Base-by-base conservation (phyloP, 176 grass and related monocot genomes). In the Panicum miliaceum region DNA sequence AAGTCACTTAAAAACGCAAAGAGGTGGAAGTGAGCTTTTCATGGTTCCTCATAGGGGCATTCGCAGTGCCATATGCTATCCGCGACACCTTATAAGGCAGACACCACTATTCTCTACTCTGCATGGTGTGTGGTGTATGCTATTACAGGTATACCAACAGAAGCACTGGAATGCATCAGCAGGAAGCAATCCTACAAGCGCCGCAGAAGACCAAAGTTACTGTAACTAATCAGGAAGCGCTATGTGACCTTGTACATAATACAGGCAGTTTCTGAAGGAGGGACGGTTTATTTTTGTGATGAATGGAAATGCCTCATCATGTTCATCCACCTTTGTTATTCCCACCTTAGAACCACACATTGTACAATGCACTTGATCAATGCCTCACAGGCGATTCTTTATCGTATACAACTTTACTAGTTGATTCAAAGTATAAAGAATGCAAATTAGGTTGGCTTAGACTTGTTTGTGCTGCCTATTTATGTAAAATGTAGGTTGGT, bases 1-100 rank as follows among this genome's bases (percentile, higher is more conserved):
- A 99, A 96, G 90, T 64, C 40, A 6, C 69, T 90, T 72, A 99
- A 99, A 64, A 99, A 99, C 10, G 52, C 81, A 16, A 95, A 95
- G 77, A 87, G 96, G 69, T 99, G 96, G 96, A 92, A 90, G 4
- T 93, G 50, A 93, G 48, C 0, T 85, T 84, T 4, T 34, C 64
- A 43, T 76, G 41, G 42, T 75, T 7, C 26, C 41, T 89, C 2
- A 37, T 14, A 22, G 56, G 26, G 50, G 15, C n/a, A 59, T 79
- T 74, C 7, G 7, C 38, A 32, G 29, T n/a, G 47, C 57, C 2
- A 0, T 77, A 64, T 12, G 42, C 70, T 16, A 63, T 57, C 5
- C 7, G 0, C 7, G 3, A 27, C 68, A 74, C 76, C 22, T 36
- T 85, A 43, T 54, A 12, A 38, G 54, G 78, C 43, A 82, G 64